Conservation (phyloP, 768 basidiomycete species). For the Leccinum imitatum region DNA sequence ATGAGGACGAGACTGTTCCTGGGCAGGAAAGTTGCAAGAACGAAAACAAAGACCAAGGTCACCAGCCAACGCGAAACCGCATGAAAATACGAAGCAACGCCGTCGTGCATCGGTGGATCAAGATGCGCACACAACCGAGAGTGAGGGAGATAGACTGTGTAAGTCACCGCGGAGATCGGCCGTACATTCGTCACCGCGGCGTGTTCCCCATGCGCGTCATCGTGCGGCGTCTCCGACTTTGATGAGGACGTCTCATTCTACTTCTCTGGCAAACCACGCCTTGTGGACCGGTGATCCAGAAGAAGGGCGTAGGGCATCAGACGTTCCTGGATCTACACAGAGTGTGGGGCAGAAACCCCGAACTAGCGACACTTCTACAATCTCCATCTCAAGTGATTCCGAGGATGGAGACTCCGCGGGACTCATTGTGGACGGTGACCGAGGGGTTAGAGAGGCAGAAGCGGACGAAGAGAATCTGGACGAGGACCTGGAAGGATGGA, state of each 20-base stretch:
- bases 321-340: too few relatives aligned
- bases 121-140: conserved; percentile 4
- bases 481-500: too few relatives aligned
- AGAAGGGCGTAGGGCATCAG: neutral
- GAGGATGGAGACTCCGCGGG: too few relatives aligned
- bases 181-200: conserved; percentile 27
- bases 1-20: neutral
- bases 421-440: too few relatives aligned
- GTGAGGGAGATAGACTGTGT: conserved; percentile 6
- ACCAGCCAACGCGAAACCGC: neutral
- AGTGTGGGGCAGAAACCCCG: too few relatives aligned
- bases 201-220: neutral
- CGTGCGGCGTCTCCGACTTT: conserved; percentile 18
- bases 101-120: conserved; percentile 2
- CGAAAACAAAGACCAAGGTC: conserved; percentile 11
- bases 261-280: neutral
- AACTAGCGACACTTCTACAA: too few relatives aligned
- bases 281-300: neutral
- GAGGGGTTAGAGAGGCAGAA: too few relatives aligned
- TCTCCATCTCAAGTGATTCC: too few relatives aligned
- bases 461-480: too few relatives aligned
- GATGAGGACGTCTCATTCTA: neutral
- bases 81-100: conserved; percentile 2
- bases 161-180: conserved; percentile 29
- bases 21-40: conserved; percentile 4